A percentile compares a stretch with the other conserved stretches of the same genome.
Conservation (phyloP, 257 asterid species). For the Galeopsis tetrahit region DNA sequence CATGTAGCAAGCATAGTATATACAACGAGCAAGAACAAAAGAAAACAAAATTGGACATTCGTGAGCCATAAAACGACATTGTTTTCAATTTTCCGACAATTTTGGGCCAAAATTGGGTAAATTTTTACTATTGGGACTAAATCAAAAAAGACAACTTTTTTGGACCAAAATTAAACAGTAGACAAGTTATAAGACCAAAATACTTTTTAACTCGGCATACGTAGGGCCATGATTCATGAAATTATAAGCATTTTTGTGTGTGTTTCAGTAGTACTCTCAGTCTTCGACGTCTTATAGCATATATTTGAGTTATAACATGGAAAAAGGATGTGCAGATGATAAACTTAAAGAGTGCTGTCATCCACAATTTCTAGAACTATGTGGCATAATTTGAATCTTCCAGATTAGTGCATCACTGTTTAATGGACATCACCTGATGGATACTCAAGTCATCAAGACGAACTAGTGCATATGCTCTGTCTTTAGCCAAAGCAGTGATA, state of each 20-base stretch:
- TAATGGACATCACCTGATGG: slow-evolving; percentile 52
- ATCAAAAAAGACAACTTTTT: no score
- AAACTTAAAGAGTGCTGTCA: background rate
- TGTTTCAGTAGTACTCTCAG: background rate
- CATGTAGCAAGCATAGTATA: background rate
- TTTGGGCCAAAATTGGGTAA: no score
- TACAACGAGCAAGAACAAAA: slow-evolving; percentile 5
- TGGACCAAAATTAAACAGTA: no score
- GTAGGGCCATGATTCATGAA: background rate
- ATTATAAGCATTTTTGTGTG: background rate
- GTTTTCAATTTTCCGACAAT: no score
- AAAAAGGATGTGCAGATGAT: no score
- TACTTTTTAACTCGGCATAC: background rate
- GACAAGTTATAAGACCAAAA: no score
- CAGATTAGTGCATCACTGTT: background rate
- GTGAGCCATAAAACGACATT: no score
- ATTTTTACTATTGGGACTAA: no score
- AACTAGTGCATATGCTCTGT: slow-evolving; percentile 65
- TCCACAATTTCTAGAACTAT: slow-evolving; percentile 10
- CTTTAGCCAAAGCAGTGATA: slow-evolving; percentile 79
- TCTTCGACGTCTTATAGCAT: background rate
- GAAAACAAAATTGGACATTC: background rate
- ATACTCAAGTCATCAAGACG: slow-evolving; percentile 70
- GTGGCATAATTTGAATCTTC: background rate
- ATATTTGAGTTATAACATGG: background rate